phyloP scores from a whole-genome alignment of 2,329 filamentous ascomycete species.

The Rasamsonia emersonii region DNA sequence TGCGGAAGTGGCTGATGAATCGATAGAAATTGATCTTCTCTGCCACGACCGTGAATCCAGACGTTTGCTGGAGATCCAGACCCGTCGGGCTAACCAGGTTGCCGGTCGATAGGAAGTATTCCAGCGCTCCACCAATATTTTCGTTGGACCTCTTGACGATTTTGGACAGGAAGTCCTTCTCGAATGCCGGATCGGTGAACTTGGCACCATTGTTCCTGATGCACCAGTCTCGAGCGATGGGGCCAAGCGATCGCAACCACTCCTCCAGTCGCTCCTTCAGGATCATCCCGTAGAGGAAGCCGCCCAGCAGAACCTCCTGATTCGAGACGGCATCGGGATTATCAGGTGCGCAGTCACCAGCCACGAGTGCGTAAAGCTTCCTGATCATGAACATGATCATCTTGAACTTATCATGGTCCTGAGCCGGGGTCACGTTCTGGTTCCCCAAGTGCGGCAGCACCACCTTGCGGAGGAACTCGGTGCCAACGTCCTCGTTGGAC shows the following conservation, averaged over 20 bases:
- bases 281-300: conserved; percentile 90
- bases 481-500: conserved; percentile 80
- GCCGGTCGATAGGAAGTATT: conserved; percentile 94
- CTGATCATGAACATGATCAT: conserved; percentile 92
- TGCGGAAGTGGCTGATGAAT: conserved; percentile 97
- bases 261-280: conserved; percentile 92
- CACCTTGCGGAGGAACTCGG: conserved; percentile 81
- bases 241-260: conserved; percentile 61
- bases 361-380: conserved; percentile 87
- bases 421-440: conserved; percentile 69
- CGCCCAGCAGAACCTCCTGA: conserved; percentile 87
- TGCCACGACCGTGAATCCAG: conserved; percentile 91
- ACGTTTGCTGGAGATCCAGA: conserved; percentile 86
- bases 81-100: conserved; percentile 88
- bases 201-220: conserved; percentile 42
- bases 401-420: conserved; percentile 88
- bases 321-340: conserved; percentile 96
- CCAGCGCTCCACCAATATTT: conserved; percentile 75
- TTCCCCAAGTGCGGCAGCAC: conserved; percentile 88
- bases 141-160: conserved; percentile 78
- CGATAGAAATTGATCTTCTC: conserved; percentile 99
- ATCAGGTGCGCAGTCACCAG: conserved; percentile 85
- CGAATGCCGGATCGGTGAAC: conserved; percentile 70
- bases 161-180: conserved; percentile 66
- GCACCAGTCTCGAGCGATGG: conserved; percentile 47